Conservation (phyloP, 768 basidiomycete species). For the Termitomyces sp. region DNA sequence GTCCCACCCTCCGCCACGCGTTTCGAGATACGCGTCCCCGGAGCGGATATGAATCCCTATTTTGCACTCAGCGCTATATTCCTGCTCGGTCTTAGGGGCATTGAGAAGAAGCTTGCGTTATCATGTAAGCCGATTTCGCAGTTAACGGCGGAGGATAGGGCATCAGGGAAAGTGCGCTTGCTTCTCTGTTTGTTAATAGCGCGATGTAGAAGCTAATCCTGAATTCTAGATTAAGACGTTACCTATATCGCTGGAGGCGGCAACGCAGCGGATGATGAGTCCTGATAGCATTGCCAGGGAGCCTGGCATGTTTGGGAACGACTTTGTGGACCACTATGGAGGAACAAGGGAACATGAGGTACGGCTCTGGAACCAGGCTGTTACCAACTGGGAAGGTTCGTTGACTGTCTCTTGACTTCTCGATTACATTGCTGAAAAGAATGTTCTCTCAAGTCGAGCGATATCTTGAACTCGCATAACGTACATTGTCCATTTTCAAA, state of each 20-base stretch:
- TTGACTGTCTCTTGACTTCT: neutral
- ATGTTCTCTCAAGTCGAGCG: conserved; percentile 58
- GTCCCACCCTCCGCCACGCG: conserved; percentile 80
- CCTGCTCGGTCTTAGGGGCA: conserved; percentile 82
- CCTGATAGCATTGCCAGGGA: conserved; percentile 80
- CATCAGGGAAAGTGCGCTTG: conserved; percentile 46
- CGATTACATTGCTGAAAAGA: conserved; percentile 9
- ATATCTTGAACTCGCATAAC: conserved; percentile 79
- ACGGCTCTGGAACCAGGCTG: conserved; percentile 80
- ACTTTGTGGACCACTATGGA: conserved; percentile 92
- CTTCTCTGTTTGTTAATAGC: neutral
- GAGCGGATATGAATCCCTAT: conserved; percentile 96
- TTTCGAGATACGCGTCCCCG: conserved; percentile 91
- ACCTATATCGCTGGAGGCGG: conserved; percentile 74
- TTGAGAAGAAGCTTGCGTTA: conserved; percentile 69
- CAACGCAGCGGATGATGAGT: conserved; percentile 78
- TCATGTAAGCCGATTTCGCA: conserved; percentile 68
- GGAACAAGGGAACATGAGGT: conserved; percentile 95
- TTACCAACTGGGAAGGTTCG: conserved; percentile 93
- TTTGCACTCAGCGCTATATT: conserved; percentile 88
- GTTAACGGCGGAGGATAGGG: conserved; percentile 52
- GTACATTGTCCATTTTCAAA: neutral
- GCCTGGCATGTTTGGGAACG: conserved; percentile 67
- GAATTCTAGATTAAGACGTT: conserved; percentile 63
- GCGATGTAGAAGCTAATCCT: conserved; percentile 6